Evolutionary conservation across 306 rosid genomes (phyloP), one percentile per base, ranked within the genome.

Genomic region (Dryas octopetala): DNA sequence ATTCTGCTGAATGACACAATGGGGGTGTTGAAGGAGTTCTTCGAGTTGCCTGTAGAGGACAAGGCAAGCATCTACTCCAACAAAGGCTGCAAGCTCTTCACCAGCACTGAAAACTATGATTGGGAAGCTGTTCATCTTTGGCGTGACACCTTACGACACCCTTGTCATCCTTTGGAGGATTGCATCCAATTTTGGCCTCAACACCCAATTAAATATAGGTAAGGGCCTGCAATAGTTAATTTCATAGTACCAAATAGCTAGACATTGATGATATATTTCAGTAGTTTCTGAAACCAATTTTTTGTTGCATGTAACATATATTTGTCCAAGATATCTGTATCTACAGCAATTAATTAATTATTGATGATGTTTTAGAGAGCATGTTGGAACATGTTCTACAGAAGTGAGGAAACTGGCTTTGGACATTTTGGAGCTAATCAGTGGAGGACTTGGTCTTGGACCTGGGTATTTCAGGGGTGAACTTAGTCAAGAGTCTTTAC

Each of bases 141-240:
- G 84, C 67, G 79, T 41, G 84, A 75, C 43, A 26, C n/a, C 52
- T 7, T 69, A 15, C 49, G 59, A 61, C 80, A 62, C 73, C 62
- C 68, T 17, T 80, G 76, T 63, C 72, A 74, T 53, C 80, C 80
- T 47, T 12, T 74, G 6, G 62, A 68, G 76, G 64, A 80, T n/a
- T 68, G 70, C 45, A 44, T 46, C 3, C 76, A 64, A n/a, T 10
- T 61, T 62, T 80, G 83, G 79, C 80, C 76, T 28, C 23, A 70
- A 62, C 45, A 45, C 54, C 80, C 80, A 9, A 1, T 32, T 45
- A 62, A 19, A n/a, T 80, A 68, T 32, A 14, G 80, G 80, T 69
- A 62, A 17, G 23, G 23, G 23, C 23, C 23, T 23, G 23, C 23
- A 23, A 23, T 23, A 23, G 23, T 23, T 23, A 23, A 23, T 23